Evolutionary conservation across 2,329 filamentous ascomycete species (phyloP), one percentile per base, ranked within the genome.

Genomic region (Pseudogymnoascus sp.): DNA sequence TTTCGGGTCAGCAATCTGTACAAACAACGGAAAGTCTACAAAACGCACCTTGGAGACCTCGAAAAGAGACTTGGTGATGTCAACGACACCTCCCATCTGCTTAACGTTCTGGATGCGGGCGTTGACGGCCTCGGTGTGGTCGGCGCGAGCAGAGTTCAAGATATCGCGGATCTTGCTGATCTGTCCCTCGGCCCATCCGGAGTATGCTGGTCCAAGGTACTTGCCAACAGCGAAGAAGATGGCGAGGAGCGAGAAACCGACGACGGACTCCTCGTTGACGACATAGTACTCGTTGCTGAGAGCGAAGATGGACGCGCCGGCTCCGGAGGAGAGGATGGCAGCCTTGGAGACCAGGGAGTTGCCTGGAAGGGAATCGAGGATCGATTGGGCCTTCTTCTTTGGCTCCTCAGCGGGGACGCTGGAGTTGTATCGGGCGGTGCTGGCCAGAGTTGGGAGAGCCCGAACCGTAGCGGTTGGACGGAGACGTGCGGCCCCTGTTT

Each of bases 231-330:
- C 91, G 74, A 83, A 88, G 89, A 96, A 99, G 75, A 97, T 90
- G 76, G 89, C 91, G 75, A 97, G 82, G 73, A 99, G 84, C 78
- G 90, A 94, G 80, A 99, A 85, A 70, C 91, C 90, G 75, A 96
- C 90, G 75, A 99, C 90, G 68, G 92, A 90, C 84, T 99, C 94
- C 84, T 99, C 94, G 82, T 99, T 99, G 80, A 99, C 84, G 77
- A 99, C 92, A 80, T 97, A 97, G 83, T 97, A 92, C 86, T 99
- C 94, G 82, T 96, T 99, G 87, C 90, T 95, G 80, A 99, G 92
- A 74, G 92, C 94, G 76, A 94, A 96, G 77, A 96, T 85, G 74
- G 90, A 92, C 72, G 96, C 79, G 80, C 90, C 93, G 74, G 94
- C 91, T 69, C 89, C 88, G 73, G 91, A 92, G 75, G 93, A 97